These are phyloP conservation scores for Arabis hirsuta DNA, from an alignment of 345 rosid species.

Conservation along the genomic window DNA sequence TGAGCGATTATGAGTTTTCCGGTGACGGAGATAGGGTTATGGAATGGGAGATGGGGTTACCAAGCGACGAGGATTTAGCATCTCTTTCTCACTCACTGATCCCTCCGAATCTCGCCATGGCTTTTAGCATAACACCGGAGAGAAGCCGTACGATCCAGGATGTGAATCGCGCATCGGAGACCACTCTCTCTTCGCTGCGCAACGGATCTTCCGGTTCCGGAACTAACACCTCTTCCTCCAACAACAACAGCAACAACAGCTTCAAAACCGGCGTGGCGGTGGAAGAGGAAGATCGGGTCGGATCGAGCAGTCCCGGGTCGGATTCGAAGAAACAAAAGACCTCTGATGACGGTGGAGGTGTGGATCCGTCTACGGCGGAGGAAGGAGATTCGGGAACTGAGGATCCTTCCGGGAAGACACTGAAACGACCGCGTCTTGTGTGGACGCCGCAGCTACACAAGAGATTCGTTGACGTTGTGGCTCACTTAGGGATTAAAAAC, in stretches of 20 bases:
- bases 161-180: slow-evolving; percentile 74
- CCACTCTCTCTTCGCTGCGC: slow-evolving; percentile 63
- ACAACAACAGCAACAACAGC: slow-evolving; percentile 41
- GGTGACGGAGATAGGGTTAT: slow-evolving; percentile 63
- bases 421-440: slow-evolving; percentile 81
- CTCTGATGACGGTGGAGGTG: slow-evolving; percentile 47
- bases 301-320: slow-evolving; percentile 60
- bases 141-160: slow-evolving; percentile 59
- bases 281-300: slow-evolving; percentile 55
- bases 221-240: slow-evolving; percentile 23
- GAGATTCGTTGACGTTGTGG: slow-evolving; percentile 94
- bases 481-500: slow-evolving; percentile 83
- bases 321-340: slow-evolving; percentile 67
- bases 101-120: slow-evolving; percentile 78
- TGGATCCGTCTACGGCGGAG: slow-evolving; percentile 65
- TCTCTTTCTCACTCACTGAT: slow-evolving; percentile 73
- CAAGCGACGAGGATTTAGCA: slow-evolving; percentile 67
- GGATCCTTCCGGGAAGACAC: slow-evolving; percentile 64
- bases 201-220: slow-evolving; percentile 38
- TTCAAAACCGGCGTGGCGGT: slow-evolving; percentile 49
- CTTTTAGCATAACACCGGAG: slow-evolving; percentile 80
- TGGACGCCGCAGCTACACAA: slow-evolving; percentile 99
- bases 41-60: slow-evolving; percentile 94
- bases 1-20: slow-evolving; percentile 45
- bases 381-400: slow-evolving; percentile 87